Evolutionary conservation across 257 asterid species (phyloP).

Genomic region (Solanum sitiens): DNA sequence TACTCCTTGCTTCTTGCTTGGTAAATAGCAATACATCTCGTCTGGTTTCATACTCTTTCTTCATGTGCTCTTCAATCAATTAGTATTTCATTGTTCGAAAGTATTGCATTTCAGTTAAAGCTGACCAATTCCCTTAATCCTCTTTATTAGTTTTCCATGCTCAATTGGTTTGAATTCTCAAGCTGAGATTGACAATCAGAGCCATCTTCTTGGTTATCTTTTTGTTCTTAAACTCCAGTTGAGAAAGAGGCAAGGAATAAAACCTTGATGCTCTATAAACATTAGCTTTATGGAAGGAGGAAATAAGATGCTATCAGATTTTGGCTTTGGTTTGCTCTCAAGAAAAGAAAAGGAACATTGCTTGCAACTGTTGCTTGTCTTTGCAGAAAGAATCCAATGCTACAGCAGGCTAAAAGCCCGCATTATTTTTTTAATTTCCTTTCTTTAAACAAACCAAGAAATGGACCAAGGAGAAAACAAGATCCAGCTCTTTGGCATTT

Average conservation of each 20-base stretch:
- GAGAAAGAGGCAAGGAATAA: not conserved
- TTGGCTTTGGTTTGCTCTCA: not conserved
- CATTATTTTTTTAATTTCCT: not conserved
- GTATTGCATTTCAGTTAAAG: not conserved
- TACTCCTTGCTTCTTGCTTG: not conserved
- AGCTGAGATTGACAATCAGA: not conserved
- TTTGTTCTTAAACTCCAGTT: not conserved
- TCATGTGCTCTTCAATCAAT: not conserved
- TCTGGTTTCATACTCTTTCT: not conserved
- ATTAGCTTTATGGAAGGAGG: not conserved
- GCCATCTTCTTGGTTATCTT: not conserved
- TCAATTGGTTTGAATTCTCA: not conserved
- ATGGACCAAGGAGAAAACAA: conserved; percentile 1
- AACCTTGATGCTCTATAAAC: not conserved
- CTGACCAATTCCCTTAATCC: not conserved
- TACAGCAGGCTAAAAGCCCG: not conserved
- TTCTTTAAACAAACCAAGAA: not conserved
- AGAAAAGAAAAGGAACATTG: conserved; percentile 3
- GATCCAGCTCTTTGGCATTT: not conserved
- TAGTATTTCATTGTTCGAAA: not conserved
- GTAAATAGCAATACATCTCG: not conserved
- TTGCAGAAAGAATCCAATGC: not conserved
- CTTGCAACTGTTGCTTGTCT: not conserved
- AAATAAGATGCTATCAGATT: not conserved
- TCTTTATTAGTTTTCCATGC: not conserved